Base-by-base conservation (phyloP, 768 basidiomycete species). In the Rhizopogon vesiculosus region DNA sequence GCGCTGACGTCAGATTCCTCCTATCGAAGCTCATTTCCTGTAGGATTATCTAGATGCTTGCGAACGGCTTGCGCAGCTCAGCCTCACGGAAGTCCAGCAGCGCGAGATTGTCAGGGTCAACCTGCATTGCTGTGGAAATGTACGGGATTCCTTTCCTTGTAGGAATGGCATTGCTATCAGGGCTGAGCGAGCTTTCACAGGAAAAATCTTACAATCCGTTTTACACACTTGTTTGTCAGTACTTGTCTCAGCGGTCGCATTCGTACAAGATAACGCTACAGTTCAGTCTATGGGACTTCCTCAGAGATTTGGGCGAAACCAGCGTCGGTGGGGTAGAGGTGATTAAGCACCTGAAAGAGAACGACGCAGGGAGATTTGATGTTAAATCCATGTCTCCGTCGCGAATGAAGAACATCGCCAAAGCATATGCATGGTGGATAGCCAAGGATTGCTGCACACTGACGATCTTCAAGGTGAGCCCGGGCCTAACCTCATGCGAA, bases 31-130 rank as follows among this genome's bases (percentile, higher is more conserved):
- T 52, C 39, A 49, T 8, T 2, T 40, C 13, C 7, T 25, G 39
- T 56, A 98, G 96, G 97, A 99, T 68, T 98, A 92, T 64, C 75
- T 93, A n/a, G 93, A 98, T 64, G 96, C 95, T 1, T 94, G 90
- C 64, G 92, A 96, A 56, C 79, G 93, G n/a, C 72, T 98, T 19
- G 80, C 84, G 18, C 89, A 92, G 58, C 76, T 98, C 39, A 87
- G 84, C 53, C 76, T 98, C 43, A 87, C 86, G 0, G 93, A 96
- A 62, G 76, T 91, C 2, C 97, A 98, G 66, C 94, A 94, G 69
- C 84, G 97, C 33, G 97, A 98, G 68, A 92, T 96, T 39, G 77
- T 97, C n/a, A 85, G 93, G 9, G 95, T 98, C 13, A 70, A 93
- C 7, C 73, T 99, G 53, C 95, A 96, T 66, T 98, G 97, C 66